Percentiles rank a stretch among this genome's conserved stretches.
Evolutionary conservation across 805 yeast species (phyloP).

Genomic region (Nadsonia fulvescens): DNA sequence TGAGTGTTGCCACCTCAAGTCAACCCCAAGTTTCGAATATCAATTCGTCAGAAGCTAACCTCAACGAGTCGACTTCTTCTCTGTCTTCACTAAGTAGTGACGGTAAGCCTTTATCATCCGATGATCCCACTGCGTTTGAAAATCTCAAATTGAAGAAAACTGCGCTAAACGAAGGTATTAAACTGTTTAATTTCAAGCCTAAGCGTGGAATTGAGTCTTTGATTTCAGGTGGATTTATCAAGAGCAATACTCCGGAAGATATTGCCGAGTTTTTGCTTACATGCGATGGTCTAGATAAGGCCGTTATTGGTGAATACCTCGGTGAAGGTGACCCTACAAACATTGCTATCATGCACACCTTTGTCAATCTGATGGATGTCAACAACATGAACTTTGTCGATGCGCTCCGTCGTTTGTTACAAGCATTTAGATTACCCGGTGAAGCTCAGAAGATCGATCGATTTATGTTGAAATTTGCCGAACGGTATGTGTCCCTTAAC

Average conservation of each 20-base stretch:
- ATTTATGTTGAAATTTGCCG: constrained; percentile 92
- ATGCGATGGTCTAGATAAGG: constrained; percentile 61
- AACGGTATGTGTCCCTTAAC: constrained; percentile 73
- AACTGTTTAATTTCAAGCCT: constrained; percentile 70
- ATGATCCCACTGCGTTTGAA: constrained; percentile 75
- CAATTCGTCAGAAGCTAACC: no score
- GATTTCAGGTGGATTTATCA: constrained; percentile 44
- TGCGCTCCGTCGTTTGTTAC: constrained; percentile 70
- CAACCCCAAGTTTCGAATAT: no score
- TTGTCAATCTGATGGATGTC: constrained; percentile 79
- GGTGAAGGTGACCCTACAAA: constrained; percentile 77
- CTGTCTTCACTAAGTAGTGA: constrained; percentile 2
- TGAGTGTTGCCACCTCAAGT: constrained; percentile 3
- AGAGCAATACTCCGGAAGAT: constrained; percentile 38
- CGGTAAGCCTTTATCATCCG: constrained; percentile 18
- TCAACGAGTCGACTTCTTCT: no score
- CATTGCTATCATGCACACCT: constrained; percentile 77
- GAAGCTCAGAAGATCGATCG: constrained; percentile 97
- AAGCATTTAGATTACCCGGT: constrained; percentile 86
- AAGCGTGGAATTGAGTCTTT: constrained; percentile 57
- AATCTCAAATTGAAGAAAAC: constrained; percentile 68
- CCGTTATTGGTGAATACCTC: constrained; percentile 73
- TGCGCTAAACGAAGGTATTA: constrained; percentile 57
- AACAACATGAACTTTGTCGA: constrained; percentile 52
- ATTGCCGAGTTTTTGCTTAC: constrained; percentile 59